Percentiles rank a stretch among this genome's conserved stretches.
Conservation (phyloP, 1,284 basidiomycete genomes). For the Ganoderma lucidum region DNA sequence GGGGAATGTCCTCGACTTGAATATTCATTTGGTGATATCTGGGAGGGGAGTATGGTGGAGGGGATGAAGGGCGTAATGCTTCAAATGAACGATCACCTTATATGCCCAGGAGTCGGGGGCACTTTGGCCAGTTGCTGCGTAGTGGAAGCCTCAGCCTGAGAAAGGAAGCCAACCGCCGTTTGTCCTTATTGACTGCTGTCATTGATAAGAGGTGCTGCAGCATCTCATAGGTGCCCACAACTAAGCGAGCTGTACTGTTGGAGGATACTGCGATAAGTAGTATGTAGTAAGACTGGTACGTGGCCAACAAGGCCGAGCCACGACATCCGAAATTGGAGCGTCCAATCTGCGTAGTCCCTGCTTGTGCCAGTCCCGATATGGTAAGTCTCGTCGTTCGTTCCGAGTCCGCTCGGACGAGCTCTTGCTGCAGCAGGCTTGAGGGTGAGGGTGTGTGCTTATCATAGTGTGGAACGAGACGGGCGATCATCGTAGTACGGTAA, state of each 20-base stretch:
- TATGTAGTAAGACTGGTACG: too few species aligned
- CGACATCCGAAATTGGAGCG: too few species aligned
- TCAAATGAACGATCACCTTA: not conserved
- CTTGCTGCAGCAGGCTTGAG: too few species aligned
- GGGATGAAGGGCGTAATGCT: not conserved
- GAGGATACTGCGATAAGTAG: not conserved
- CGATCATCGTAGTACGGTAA: not conserved
- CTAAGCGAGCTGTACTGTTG: not conserved
- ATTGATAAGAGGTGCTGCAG: not conserved
- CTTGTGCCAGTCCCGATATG: too few species aligned
- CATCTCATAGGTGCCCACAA: not conserved
- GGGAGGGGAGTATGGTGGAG: not conserved
- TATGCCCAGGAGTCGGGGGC: not conserved
- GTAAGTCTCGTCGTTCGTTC: too few species aligned
- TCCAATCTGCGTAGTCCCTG: too few species aligned
- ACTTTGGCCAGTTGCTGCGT: not conserved
- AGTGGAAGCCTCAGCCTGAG: not conserved
- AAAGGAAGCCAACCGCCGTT: not conserved
- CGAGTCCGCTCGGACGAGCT: too few species aligned
- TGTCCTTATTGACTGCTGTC: not conserved
- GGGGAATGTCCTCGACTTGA: slow-evolving; percentile 52
- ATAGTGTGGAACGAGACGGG: too few species aligned
- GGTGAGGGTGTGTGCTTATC: too few species aligned
- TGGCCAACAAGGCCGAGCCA: too few species aligned
- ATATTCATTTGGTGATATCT: slow-evolving; percentile 11